Base-by-base conservation (phyloP, 306 rosid species). In the Casuarina glauca region DNA sequence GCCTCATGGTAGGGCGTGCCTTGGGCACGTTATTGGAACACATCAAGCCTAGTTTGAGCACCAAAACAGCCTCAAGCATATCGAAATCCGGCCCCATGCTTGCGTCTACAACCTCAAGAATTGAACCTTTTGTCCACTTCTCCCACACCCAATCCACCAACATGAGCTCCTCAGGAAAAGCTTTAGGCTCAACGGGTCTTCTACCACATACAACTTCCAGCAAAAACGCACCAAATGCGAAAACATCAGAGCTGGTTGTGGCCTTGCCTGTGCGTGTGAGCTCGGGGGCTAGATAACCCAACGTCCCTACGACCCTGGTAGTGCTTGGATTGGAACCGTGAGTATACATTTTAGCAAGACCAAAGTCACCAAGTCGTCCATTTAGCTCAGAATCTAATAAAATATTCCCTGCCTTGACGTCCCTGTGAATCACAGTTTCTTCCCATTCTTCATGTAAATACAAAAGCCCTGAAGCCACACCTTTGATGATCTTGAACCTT, bases 131-230 rank as follows among this genome's bases (percentile, higher is more conserved):
- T 45, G 55, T 78, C 87, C 90, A 87, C 78, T 51, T 73, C 1
- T 89, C 93, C 91, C 90, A 87, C 8, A 87, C 91, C 90, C 90
- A 89, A 2, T 89, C 93, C 62, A 89, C 87, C 79, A 87, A 50
- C 10, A 85, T 52, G 17, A 89, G 77, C 87, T 87, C 90, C 87
- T 87, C 93, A 7, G 91, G 88, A 80, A 78, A 46, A 12, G 93
- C 93, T 49, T 90, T 85, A 0, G 79, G 58, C 83, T 87, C 90
- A n/a, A 86, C 49, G 2, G 91, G 91, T 58, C 90, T 86, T 48
- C 93, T 84, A 10, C 93, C 93, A 19, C 93, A 90, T n/a, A 66
- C 89, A 70, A 86, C 85, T 62, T 87, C 93, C 32, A 90, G 74
- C 76, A 90, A 15, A 61, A 90, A 54, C 4, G 90, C 90, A 51